A percentile compares a stretch with the other conserved stretches of the same genome.
phyloP scores from a whole-genome alignment of 2,329 filamentous ascomycete genomes.

The Colletotrichum liriopes region DNA sequence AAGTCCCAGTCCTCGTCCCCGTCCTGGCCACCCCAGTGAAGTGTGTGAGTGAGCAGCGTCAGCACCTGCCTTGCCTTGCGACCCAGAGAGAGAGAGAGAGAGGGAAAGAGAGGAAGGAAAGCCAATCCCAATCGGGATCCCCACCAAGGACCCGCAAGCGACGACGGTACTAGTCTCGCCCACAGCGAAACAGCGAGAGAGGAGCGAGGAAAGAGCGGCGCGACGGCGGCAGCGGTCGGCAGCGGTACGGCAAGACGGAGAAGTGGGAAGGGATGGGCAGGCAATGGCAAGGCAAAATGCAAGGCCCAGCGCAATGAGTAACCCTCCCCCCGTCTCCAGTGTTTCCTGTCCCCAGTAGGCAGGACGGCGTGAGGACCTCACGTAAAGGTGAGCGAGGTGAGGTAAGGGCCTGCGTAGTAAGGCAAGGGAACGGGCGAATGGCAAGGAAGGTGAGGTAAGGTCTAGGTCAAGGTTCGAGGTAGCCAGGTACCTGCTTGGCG shows the following conservation, averaged over 20 bases:
- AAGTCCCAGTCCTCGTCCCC: constrained; percentile 10
- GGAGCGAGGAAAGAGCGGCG: constrained; percentile 37
- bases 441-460: constrained; percentile 41
- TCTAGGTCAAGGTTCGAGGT: constrained; percentile 20
- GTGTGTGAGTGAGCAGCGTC: neutral
- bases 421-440: constrained; percentile 16
- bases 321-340: neutral
- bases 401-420: neutral
- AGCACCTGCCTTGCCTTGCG: constrained; percentile 3
- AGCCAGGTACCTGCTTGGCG: constrained; percentile 33
- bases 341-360: neutral
- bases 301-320: neutral
- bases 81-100: neutral
- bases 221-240: constrained; percentile 24
- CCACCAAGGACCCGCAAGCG: constrained; percentile 39
- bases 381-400: constrained; percentile 6
- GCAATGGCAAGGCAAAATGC: neutral
- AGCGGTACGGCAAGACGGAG: constrained; percentile 27
- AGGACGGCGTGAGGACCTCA: neutral
- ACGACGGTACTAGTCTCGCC: constrained; percentile 26
- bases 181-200: constrained; percentile 30
- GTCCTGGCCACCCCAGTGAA: neutral
- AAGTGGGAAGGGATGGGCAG: neutral
- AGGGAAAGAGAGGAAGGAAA: neutral
- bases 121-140: constrained; percentile 30